Base-by-base conservation (phyloP, 257 asterid genomes). In the Solanum infundibuliforme region DNA sequence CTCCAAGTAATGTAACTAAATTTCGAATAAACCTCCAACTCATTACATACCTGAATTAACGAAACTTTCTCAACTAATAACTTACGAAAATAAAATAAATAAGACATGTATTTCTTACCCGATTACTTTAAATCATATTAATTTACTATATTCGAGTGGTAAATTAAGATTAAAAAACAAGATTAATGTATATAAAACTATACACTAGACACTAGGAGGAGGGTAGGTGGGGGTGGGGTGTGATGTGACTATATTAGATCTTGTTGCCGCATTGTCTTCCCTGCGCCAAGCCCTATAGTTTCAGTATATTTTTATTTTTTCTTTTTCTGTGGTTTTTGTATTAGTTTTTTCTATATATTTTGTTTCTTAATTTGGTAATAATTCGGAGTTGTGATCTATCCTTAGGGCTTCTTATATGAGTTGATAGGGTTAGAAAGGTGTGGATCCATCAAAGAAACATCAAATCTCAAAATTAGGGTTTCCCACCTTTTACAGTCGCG, bases 261-360 rank as follows among this genome's bases (percentile, higher is more conserved):
- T 48, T 29, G 85, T 82, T 82, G 48, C 36, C 73, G 34, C 84
- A 29, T 2, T 10, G 21, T 43, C 87, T 72, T 81, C 68, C 91
- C 88, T 95, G 94, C 96, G 94, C 95, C 94, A 90, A 92, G 98
- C 98, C 98, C 96, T 94, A 93, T 90, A 89, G 84, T 89, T 73
- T 88, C 91, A 91, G 95, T 90, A 90, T 74, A 20, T 35, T 74
- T 91, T 85, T 86, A 71, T 71, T 62, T 88, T 88, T 88, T 73
- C 69, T 76, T 38, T 39, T 39, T 55, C 65, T 55, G n/a, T 55
- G 65, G 65, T 18, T 55, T 55, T 55, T 18, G 65, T 55, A 18
- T 55, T 6, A 18, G 32, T 76, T n/a, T 46, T 21, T 46, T 27
- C 32, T 81, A 18, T 27, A 27, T 46, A 18, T 29, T 27, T 8